phyloP scores from a whole-genome alignment of 805 yeast species.

The Phaffomyces antillensis region DNA sequence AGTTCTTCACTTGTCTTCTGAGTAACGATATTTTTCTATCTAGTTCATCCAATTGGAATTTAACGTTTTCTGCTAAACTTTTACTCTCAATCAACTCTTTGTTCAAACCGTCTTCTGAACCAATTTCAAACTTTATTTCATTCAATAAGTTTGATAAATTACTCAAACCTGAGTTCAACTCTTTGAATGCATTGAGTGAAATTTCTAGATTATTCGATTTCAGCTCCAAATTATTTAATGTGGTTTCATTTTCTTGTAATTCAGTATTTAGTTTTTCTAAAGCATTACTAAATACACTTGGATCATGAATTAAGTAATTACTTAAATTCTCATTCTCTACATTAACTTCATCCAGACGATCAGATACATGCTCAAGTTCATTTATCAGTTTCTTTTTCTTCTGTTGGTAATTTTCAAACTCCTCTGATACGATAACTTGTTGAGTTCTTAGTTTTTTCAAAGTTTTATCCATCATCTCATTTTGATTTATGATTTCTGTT shows the following conservation, averaged over 20 bases:
- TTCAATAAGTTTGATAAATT: slow-evolving; percentile 16
- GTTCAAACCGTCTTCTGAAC: slow-evolving; percentile 10
- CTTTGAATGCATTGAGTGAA: slow-evolving; percentile 53
- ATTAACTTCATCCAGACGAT: slow-evolving; percentile 50
- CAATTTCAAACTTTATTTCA: slow-evolving; percentile 15
- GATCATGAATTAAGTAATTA: slow-evolving; percentile 54
- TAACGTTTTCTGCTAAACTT: slow-evolving; percentile 14
- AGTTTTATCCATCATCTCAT: slow-evolving; percentile 19
- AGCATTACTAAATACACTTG: slow-evolving; percentile 44
- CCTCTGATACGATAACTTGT: neutral
- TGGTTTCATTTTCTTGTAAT: slow-evolving; percentile 33
- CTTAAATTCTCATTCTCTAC: slow-evolving; percentile 51
- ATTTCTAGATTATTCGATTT: slow-evolving; percentile 43
- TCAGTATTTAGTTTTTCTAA: slow-evolving; percentile 45
- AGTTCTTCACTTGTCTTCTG: slow-evolving; percentile 32
- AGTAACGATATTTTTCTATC: slow-evolving; percentile 33
- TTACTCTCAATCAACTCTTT: slow-evolving; percentile 13
- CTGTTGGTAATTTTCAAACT: no score
- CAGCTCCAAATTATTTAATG: slow-evolving; percentile 35
- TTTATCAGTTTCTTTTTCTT: neutral
- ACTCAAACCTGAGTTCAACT: slow-evolving; percentile 16
- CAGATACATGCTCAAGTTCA: slow-evolving; percentile 47
- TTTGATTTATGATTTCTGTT: no score
- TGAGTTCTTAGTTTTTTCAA: slow-evolving; percentile 12
- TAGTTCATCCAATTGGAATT: slow-evolving; percentile 22